phyloP scores from a whole-genome alignment of 164 flowering plant genomes.

The Saururus chinensis region DNA sequence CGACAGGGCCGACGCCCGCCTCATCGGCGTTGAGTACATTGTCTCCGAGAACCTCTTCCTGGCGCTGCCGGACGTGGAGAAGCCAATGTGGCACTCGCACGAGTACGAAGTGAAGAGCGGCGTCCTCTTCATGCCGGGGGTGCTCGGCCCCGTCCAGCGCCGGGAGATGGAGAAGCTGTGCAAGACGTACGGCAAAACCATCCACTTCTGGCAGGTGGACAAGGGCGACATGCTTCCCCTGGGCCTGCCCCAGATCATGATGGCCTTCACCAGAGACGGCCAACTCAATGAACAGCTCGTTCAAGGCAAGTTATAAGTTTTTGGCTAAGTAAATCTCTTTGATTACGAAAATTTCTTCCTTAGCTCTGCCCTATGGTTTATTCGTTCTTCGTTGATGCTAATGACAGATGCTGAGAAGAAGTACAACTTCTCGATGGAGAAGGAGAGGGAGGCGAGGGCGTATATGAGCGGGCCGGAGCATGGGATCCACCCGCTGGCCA shows the following conservation, averaged over 20 bases:
- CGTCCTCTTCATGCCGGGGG: conserved; percentile 60
- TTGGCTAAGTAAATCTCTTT: neutral
- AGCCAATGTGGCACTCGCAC: conserved; percentile 83
- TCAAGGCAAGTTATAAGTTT: conserved; percentile 18
- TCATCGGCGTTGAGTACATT: conserved; percentile 78
- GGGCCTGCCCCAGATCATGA: conserved; percentile 74
- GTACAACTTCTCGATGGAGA: conserved; percentile 24
- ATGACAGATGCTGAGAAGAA: conserved; percentile 45
- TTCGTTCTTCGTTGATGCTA: too few relatives aligned
- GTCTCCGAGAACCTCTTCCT: conserved; percentile 55
- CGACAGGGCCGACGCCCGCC: conserved; percentile 39
- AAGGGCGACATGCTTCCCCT: conserved; percentile 62
- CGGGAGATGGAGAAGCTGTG: conserved; percentile 56
- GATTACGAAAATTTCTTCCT: too few relatives aligned
- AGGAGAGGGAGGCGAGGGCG: conserved; percentile 58
- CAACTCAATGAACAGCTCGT: conserved; percentile 43
- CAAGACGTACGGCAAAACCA: conserved; percentile 72
- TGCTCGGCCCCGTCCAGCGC: conserved; percentile 56
- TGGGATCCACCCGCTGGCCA: conserved; percentile 76
- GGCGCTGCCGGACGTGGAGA: conserved; percentile 69
- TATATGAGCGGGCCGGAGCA: conserved; percentile 63
- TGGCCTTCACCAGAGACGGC: conserved; percentile 70
- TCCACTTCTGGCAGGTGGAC: conserved; percentile 92
- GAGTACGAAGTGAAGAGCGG: conserved; percentile 92
- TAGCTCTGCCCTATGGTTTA: too few relatives aligned